phyloP scores from a whole-genome alignment of 495 filamentous ascomycete genomes.

The Daldinia concentrica region DNA sequence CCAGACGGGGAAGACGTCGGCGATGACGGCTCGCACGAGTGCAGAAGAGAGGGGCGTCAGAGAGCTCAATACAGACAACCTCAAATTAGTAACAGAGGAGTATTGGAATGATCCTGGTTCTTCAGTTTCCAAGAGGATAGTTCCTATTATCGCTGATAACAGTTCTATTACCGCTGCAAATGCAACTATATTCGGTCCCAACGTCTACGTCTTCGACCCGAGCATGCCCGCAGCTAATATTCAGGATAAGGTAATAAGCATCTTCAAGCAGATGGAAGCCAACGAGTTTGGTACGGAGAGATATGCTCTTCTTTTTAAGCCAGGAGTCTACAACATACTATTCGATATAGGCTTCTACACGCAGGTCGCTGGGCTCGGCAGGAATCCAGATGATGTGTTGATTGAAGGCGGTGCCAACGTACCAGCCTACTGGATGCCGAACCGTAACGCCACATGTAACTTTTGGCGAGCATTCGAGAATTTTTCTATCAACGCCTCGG shows the following conservation, averaged over 20 bases:
- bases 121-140: slow-evolving; percentile 4
- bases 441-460: slow-evolving; percentile 48
- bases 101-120: slow-evolving; percentile 18
- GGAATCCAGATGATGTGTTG: slow-evolving; percentile 43
- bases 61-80: slow-evolving; percentile 17
- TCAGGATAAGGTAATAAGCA: slow-evolving; percentile 35
- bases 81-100: slow-evolving; percentile 20
- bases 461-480: slow-evolving; percentile 49
- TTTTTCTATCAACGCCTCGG: slow-evolving; percentile 46
- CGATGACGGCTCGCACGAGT: neutral
- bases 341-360: slow-evolving; percentile 50
- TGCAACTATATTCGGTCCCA: slow-evolving; percentile 42
- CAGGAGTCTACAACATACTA: slow-evolving; percentile 43
- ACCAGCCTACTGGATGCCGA: slow-evolving; percentile 48
- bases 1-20: neutral
- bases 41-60: slow-evolving; percentile 15
- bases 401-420: slow-evolving; percentile 47
- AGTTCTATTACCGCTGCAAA: slow-evolving; percentile 29
- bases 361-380: slow-evolving; percentile 43
- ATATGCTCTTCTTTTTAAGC: slow-evolving; percentile 46
- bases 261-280: slow-evolving; percentile 49
- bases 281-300: slow-evolving; percentile 46
- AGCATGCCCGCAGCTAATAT: slow-evolving; percentile 39
- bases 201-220: slow-evolving; percentile 45
- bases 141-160: slow-evolving; percentile 6